Evolutionary conservation across 2,329 filamentous ascomycete genomes (phyloP).

Genomic region (Stagonosporopsis cucurbitacearum): DNA sequence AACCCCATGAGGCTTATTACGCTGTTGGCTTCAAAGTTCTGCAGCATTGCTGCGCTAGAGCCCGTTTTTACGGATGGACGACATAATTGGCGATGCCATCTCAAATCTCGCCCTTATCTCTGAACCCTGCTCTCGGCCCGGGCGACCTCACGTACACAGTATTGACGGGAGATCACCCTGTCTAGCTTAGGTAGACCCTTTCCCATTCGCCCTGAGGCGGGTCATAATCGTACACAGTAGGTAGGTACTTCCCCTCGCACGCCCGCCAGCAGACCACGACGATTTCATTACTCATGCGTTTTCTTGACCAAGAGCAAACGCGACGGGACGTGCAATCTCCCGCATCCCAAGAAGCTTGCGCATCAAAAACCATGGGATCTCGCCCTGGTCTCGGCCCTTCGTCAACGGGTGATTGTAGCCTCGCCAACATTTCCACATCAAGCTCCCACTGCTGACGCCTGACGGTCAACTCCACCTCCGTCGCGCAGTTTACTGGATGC

Average conservation of each 20-base stretch:
- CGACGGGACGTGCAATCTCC: slow-evolving; percentile 19
- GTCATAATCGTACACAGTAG: too few species aligned
- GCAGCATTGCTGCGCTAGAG: neutral
- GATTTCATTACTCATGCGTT: slow-evolving; percentile 19
- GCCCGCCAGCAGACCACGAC: slow-evolving; percentile 15
- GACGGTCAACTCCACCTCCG: neutral
- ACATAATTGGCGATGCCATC: neutral
- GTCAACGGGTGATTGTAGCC: slow-evolving; percentile 13
- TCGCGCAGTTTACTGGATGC: neutral
- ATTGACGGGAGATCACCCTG: neutral
- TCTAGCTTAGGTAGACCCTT: slow-evolving; percentile 4
- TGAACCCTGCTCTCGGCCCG: neutral
- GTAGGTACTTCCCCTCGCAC: slow-evolving; percentile 16
- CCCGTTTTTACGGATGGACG: neutral
- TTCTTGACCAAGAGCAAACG: slow-evolving; percentile 19
- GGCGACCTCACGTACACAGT: slow-evolving; percentile 1
- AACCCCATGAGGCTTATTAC: slow-evolving; percentile 3
- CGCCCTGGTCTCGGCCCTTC: slow-evolving; percentile 15
- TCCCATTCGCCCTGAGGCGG: slow-evolving; percentile 8
- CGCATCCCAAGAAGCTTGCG: slow-evolving; percentile 14
- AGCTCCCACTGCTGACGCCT: slow-evolving; percentile 11
- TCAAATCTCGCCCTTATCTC: neutral
- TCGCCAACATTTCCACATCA: slow-evolving; percentile 21
- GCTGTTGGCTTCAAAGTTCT: neutral
- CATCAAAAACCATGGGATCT: slow-evolving; percentile 14